Conservation (phyloP, 2,329 filamentous ascomycete species). For the Thelonectria discophora region DNA sequence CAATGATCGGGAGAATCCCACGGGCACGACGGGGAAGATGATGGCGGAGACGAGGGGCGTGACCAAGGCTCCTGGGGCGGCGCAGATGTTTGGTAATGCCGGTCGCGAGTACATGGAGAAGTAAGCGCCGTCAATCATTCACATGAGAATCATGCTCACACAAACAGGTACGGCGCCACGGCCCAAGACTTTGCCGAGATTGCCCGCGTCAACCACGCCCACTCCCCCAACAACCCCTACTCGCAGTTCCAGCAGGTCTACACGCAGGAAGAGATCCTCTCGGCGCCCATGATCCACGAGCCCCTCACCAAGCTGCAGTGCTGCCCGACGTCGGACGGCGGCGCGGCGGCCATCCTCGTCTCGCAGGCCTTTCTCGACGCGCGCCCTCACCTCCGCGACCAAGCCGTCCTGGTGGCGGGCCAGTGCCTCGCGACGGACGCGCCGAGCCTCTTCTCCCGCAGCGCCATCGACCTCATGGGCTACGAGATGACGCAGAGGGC, state of each 20-base stretch:
- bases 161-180: conserved; percentile 79
- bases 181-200: conserved; percentile 93
- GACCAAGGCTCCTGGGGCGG: conserved; percentile 83
- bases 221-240: conserved; percentile 93
- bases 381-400: conserved; percentile 80
- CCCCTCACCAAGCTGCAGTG: conserved; percentile 98
- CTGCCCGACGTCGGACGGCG: conserved; percentile 94
- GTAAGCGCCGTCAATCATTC: conserved; percentile 52
- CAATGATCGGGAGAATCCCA: conserved; percentile 85
- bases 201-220: conserved; percentile 88
- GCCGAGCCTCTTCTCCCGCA: conserved; percentile 78
- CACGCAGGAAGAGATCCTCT: conserved; percentile 81
- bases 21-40: conserved; percentile 75
- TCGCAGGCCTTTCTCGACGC: conserved; percentile 89
- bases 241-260: conserved; percentile 97
- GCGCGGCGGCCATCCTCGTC: conserved; percentile 86
- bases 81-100: conserved; percentile 96
- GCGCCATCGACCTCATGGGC: conserved; percentile 88
- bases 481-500: conserved; percentile 84
- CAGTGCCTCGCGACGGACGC: conserved; percentile 88
- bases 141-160: conserved; percentile 25
- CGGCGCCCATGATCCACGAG: conserved; percentile 79
- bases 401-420: conserved; percentile 89
- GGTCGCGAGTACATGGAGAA: conserved; percentile 95
- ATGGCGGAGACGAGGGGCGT: conserved; percentile 84